Conservation (phyloP, 192 early-diverging fungal species). For the Coemansia erecta region DNA sequence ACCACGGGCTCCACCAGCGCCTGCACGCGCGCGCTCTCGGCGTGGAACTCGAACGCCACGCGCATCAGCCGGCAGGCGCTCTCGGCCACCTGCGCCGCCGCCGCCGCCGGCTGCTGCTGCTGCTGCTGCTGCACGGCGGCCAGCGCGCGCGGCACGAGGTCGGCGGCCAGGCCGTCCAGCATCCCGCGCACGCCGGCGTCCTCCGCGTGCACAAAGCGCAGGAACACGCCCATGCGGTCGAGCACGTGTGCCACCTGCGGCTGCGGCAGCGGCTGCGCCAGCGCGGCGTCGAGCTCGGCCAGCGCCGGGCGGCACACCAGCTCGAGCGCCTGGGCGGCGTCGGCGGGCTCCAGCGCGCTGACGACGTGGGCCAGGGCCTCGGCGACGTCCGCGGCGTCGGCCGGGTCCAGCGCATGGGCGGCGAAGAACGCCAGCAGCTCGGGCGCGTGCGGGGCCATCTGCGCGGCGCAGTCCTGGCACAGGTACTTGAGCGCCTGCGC, state of each 20-base stretch:
- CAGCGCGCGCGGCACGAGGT: conserved; percentile 27
- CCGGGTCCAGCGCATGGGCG: conserved; percentile 63
- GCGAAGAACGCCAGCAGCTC: conserved; percentile 85
- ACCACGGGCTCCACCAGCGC: conserved; percentile 22
- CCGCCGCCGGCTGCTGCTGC: too few species aligned
- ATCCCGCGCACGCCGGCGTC: neutral
- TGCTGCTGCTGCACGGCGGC: conserved; percentile 25
- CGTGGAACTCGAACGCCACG: conserved; percentile 36
- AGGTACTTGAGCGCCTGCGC: conserved; percentile 85
- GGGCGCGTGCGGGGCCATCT: conserved; percentile 70
- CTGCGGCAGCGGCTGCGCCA: conserved; percentile 24
- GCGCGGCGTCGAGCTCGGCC: conserved; percentile 32
- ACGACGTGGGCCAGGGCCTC: conserved; percentile 88
- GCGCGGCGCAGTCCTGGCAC: conserved; percentile 85
- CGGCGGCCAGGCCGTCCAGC: conserved; percentile 24
- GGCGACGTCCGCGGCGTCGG: conserved; percentile 77
- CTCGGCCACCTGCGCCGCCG: conserved; percentile 34
- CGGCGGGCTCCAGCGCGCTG: conserved; percentile 82
- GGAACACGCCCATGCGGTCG: conserved; percentile 46
- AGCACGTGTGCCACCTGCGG: conserved; percentile 24
- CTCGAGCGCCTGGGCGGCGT: conserved; percentile 63
- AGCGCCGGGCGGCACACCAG: conserved; percentile 47
- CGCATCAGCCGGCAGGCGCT: conserved; percentile 45
- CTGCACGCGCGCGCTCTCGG: conserved; percentile 15
- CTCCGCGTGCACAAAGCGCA: conserved; percentile 39